Evolutionary conservation across 2,329 filamentous ascomycete species (phyloP), one percentile per base, ranked within the genome.

Genomic region (Allantophomopsis lycopodina): DNA sequence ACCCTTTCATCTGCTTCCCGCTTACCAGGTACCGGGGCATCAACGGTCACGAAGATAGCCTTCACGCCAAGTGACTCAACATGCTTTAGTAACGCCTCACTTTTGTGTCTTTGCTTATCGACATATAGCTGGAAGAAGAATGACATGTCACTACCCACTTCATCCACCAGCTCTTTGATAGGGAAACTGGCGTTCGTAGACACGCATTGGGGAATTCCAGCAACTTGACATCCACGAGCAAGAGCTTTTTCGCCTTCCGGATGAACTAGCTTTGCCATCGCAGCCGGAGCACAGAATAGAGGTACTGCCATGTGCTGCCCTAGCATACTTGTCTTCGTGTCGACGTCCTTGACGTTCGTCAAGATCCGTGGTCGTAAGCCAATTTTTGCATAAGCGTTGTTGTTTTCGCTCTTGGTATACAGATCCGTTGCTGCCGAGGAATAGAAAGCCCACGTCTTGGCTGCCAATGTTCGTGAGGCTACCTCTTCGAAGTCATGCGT

Each of bases 391-490:
- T 76, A 77, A 44, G 66, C 60, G 0, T 64, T 60, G 17, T 60
- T 64, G 53, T 82, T 83, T 37, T 66, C 64, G 16, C 60, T 60
- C 36, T 76, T 71, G 31, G 78, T 73, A 49, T 67, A 66, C 16
- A 87, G 66, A 59, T 96, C 78, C 5, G 75, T 80, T 10, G 77
- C 72, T 2, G 76, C 78, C 7, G 74, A 79, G 15, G 73, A 79
- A 51, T 77, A 72, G 50, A 81, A 83, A 0, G 77, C 78, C 73
- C 74, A 81, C n/a, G 76, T 71, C 50, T 83, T 82, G 16, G 68
- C 65, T 7, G 65, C 64, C 36, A 78, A 63, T 5, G 66, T 69
- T 18, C 61, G 60, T 13, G 66, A 64, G 4, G 77, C 76, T 0
- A 69, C 72, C 10, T 59, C 42, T 38, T 73, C 67, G 50, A 81